phyloP scores from a whole-genome alignment of 352 stramenopile species.

The Elongisporangium prolatum region DNA sequence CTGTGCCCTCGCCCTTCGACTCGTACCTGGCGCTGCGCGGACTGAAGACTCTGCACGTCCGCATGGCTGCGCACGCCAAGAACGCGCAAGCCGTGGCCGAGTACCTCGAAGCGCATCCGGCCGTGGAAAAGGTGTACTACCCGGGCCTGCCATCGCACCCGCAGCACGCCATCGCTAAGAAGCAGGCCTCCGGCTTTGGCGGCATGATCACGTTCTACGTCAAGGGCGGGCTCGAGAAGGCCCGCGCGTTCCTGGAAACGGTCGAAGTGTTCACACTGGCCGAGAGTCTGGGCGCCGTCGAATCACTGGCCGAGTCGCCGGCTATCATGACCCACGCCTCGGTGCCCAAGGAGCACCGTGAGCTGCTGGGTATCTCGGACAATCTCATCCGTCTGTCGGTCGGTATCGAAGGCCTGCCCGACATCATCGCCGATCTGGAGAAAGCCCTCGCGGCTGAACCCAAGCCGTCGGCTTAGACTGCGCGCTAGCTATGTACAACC shows the following conservation, averaged over 20 bases:
- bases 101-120: constrained; percentile 85
- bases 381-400: constrained; percentile 91
- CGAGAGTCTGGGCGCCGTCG: constrained; percentile 93
- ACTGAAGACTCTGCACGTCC: constrained; percentile 93
- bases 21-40: constrained; percentile 93
- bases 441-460: constrained; percentile 62
- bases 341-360: constrained; percentile 82
- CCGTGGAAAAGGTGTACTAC: constrained; percentile 92
- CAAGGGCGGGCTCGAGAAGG: constrained; percentile 73
- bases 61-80: constrained; percentile 93
- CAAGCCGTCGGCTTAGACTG: constrained; percentile 14
- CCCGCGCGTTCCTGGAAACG: constrained; percentile 91
- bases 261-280: constrained; percentile 92
- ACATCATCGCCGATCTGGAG: constrained; percentile 90
- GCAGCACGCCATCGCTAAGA: constrained; percentile 86
- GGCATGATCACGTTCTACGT: constrained; percentile 94
- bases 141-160: constrained; percentile 87
- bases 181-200: constrained; percentile 66
- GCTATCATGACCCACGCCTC: constrained; percentile 94
- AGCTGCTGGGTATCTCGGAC: constrained; percentile 90
- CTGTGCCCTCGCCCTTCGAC: constrained; percentile 91
- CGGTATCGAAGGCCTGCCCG: constrained; percentile 90
- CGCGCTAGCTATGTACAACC: not conserved
- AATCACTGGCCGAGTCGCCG: constrained; percentile 92
- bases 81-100: constrained; percentile 91